Percentiles rank a stretch among this genome's conserved stretches.
phyloP scores from a whole-genome alignment of 371 early-diverging fungal species.

The Capillidium heterosporum region DNA sequence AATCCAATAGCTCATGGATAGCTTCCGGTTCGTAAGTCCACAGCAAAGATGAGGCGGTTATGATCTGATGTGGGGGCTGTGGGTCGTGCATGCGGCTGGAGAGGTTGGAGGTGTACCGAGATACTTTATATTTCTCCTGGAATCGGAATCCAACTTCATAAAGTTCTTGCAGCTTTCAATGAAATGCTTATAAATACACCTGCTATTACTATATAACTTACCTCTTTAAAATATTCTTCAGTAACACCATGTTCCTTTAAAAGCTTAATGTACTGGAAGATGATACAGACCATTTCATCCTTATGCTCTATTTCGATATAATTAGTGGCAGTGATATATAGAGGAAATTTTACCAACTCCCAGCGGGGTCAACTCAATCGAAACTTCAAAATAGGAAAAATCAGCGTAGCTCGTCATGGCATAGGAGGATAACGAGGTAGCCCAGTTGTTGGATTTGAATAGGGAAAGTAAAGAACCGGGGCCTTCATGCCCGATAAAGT shows the following conservation, averaged over 20 bases:
- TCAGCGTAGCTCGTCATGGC: conserved; percentile 39
- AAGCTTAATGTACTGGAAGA: conserved; percentile 81
- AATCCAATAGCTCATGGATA: conserved; percentile 31
- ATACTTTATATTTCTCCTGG: conserved; percentile 54
- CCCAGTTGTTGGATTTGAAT: conserved; percentile 81
- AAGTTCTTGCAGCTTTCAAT: conserved; percentile 24
- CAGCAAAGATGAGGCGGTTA: conserved; percentile 50
- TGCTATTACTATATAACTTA: conserved; percentile 5
- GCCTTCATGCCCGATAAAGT: conserved; percentile 69
- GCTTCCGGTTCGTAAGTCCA: conserved; percentile 34
- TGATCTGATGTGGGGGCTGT: conserved; percentile 41
- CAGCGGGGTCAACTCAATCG: conserved; percentile 61
- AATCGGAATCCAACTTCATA: conserved; percentile 58
- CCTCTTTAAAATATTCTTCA: conserved; percentile 60
- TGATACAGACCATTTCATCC: conserved; percentile 49
- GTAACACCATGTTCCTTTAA: conserved; percentile 45
- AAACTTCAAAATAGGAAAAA: conserved; percentile 66
- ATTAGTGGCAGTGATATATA: background rate
- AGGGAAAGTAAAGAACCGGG: conserved; percentile 69
- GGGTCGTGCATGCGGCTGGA: conserved; percentile 42
- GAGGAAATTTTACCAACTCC: conserved; percentile 37
- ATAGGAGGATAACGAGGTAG: conserved; percentile 51
- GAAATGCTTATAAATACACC: background rate
- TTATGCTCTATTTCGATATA: conserved; percentile 24
- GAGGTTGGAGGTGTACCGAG: conserved; percentile 33